Conservation (phyloP, 495 filamentous ascomycete species). For the Podospora pseudoanserina region DNA sequence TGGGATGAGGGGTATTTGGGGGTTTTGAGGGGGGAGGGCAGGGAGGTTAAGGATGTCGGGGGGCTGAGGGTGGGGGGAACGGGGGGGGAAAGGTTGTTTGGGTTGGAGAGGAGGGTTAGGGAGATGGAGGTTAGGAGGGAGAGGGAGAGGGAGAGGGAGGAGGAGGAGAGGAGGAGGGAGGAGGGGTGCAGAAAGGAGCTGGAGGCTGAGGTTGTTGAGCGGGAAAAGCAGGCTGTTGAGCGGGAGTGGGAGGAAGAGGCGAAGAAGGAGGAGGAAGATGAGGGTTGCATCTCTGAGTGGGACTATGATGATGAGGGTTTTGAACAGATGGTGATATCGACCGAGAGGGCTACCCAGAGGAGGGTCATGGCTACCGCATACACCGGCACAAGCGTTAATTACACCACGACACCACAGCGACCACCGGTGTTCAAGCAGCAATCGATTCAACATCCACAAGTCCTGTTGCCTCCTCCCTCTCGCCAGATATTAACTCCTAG, state of each 20-base stretch:
- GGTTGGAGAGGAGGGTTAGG: not conserved
- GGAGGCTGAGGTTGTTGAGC: not conserved
- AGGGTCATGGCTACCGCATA: slow-evolving; percentile 10
- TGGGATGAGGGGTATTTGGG: slow-evolving; percentile 37
- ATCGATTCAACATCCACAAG: not conserved
- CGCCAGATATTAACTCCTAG: not conserved
- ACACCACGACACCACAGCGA: not conserved
- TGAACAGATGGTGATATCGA: slow-evolving; percentile 12
- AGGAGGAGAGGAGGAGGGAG: slow-evolving; percentile 1
- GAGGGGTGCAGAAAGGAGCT: not conserved
- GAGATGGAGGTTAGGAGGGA: not conserved
- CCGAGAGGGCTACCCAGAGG: slow-evolving; percentile 18
- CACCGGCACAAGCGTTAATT: not conserved
- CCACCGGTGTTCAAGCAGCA: not conserved
- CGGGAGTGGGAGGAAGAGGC: not conserved
- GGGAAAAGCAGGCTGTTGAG: not conserved
- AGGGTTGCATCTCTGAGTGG: slow-evolving; percentile 20
- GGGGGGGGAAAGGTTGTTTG: slow-evolving; percentile 1
- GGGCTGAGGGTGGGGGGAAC: slow-evolving; percentile 8
- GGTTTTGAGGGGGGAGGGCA: slow-evolving; percentile 16
- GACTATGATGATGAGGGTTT: slow-evolving; percentile 15
- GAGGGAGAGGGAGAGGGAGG: not conserved
- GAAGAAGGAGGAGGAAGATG: not conserved
- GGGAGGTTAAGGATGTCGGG: slow-evolving; percentile 11
- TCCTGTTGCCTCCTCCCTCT: not conserved